phyloP scores from a whole-genome alignment of 2,329 filamentous ascomycete species.

The Colletotrichum acutatum region DNA sequence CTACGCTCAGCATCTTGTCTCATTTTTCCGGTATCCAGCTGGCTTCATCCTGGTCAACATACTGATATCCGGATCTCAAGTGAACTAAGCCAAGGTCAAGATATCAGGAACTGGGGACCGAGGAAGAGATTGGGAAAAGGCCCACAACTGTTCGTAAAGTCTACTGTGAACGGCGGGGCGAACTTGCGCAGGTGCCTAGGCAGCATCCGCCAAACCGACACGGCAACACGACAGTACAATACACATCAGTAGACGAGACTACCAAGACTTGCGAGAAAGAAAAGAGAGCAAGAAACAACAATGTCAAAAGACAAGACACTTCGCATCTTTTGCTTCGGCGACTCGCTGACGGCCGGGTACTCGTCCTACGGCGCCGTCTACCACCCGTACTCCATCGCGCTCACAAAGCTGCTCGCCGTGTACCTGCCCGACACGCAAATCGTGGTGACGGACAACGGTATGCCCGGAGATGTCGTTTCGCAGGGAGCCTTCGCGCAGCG shows the following conservation, averaged over 20 bases:
- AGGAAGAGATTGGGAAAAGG: neutral
- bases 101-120: neutral
- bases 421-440: slow-evolving; percentile 57
- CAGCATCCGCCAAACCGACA: neutral
- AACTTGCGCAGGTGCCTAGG: neutral
- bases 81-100: neutral
- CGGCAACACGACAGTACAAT: neutral
- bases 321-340: slow-evolving; percentile 71
- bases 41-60: neutral
- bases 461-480: slow-evolving; percentile 62
- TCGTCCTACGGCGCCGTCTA: slow-evolving; percentile 51
- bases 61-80: neutral
- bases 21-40: neutral
- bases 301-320: slow-evolving; percentile 44
- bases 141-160: neutral
- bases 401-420: slow-evolving; percentile 58
- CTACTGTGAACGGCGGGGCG: neutral
- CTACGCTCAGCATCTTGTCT: neutral
- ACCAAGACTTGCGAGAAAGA: neutral
- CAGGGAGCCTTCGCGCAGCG: slow-evolving; percentile 45
- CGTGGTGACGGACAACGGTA: slow-evolving; percentile 57
- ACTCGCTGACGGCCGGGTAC: slow-evolving; percentile 72
- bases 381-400: slow-evolving; percentile 64
- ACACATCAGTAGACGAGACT: neutral
- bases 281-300: neutral